A percentile compares a stretch with the other conserved stretches of the same genome.
Evolutionary conservation across 768 basidiomycete genomes (phyloP).

Genomic region (Russula ochroleuca): DNA sequence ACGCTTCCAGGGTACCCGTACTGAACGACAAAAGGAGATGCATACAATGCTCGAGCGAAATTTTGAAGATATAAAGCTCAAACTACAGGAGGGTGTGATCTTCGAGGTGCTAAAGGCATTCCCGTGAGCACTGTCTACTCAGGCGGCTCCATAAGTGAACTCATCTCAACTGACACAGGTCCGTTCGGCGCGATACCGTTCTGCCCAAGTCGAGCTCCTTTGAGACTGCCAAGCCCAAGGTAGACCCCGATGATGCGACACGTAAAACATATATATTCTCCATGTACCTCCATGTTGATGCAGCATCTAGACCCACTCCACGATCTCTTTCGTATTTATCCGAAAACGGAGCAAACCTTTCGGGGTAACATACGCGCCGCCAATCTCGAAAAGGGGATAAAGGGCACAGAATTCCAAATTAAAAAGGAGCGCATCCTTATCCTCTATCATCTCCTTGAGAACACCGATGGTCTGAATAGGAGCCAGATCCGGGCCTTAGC

Average conservation of each 20-base stretch:
- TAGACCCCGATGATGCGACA: background rate
- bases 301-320: background rate
- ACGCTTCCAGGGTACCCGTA: background rate
- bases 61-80: background rate
- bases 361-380: background rate
- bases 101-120: slow-evolving; percentile 8
- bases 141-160: accelerated
- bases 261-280: background rate
- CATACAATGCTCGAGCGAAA: background rate
- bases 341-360: background rate
- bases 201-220: background rate
- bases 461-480: background rate
- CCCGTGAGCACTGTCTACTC: background rate
- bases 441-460: slow-evolving; percentile 3
- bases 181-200: slow-evolving; percentile 10
- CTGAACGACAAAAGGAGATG: background rate
- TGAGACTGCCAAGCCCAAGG: background rate
- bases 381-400: slow-evolving; percentile 8
- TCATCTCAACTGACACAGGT: background rate
- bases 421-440: slow-evolving; percentile 13
- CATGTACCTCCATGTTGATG: background rate
- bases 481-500: background rate
- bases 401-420: background rate
- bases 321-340: slow-evolving; percentile 7
- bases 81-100: slow-evolving; percentile 5